Conservation (phyloP, 2,329 filamentous ascomycete genomes). For the Albophoma yamanashiensis region DNA sequence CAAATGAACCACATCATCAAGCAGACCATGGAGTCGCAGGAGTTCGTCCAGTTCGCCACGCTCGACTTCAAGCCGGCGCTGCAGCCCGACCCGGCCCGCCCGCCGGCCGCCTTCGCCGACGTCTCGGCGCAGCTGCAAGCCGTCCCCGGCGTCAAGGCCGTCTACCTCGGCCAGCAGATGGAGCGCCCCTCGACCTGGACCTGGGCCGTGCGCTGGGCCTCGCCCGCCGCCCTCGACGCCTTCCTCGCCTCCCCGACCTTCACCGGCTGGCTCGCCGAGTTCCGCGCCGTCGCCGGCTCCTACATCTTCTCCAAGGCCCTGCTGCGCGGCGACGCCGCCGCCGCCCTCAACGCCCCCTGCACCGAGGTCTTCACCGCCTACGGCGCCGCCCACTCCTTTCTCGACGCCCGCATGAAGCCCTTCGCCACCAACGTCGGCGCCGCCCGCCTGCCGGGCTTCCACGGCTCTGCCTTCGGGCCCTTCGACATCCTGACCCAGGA, state of each 20-base stretch:
- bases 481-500: conserved; percentile 19
- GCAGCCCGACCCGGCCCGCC: conserved; percentile 12
- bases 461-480: conserved; percentile 21
- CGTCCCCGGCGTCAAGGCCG: conserved; percentile 18
- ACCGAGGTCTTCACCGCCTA: conserved; percentile 27
- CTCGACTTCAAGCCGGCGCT: conserved; percentile 20
- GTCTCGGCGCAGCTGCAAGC: conserved; percentile 17
- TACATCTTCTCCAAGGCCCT: conserved; percentile 12
- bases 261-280: conserved; percentile 27
- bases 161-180: conserved; percentile 23
- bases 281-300: conserved; percentile 18
- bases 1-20: conserved; percentile 4
- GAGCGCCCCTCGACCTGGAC: conserved; percentile 22
- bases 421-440: conserved; percentile 14
- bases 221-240: conserved; percentile 19
- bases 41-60: conserved; percentile 18
- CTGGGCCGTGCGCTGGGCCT: conserved; percentile 23
- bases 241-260: conserved; percentile 30
- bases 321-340: conserved; percentile 9
- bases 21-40: conserved; percentile 13
- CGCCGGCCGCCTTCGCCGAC: conserved; percentile 15
- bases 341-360: conserved; percentile 22
- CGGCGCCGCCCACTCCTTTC: conserved; percentile 19
- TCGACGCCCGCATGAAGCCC: conserved; percentile 16
- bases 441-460: conserved; percentile 16